phyloP scores from a whole-genome alignment of 208 protist genomes.

The Wallacemonas sp. region DNA sequence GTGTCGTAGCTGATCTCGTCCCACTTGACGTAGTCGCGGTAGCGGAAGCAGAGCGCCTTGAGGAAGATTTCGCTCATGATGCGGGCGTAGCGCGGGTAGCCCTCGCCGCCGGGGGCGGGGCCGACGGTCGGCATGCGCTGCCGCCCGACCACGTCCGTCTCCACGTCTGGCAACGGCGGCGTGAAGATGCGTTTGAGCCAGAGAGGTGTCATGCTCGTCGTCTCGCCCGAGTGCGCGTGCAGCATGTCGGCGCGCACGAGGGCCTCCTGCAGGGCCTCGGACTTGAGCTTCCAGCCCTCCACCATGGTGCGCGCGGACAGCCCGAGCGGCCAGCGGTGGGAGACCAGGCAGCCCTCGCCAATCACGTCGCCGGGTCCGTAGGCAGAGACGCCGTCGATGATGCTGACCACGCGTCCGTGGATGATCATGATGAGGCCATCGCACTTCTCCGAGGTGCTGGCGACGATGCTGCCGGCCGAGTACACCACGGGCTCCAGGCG shows the following conservation, averaged over 20 bases:
- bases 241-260: conserved; percentile 66
- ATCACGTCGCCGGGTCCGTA: conserved; percentile 79
- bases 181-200: conserved; percentile 74
- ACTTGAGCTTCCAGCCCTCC: conserved; percentile 82
- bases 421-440: conserved; percentile 76
- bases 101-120: conserved; percentile 44
- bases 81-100: conserved; percentile 63
- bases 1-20: conserved; percentile 83
- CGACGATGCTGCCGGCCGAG: conserved; percentile 67
- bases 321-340: conserved; percentile 82
- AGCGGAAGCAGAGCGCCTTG: conserved; percentile 66
- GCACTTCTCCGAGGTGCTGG: conserved; percentile 72
- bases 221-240: conserved; percentile 70
- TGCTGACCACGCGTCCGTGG: conserved; percentile 56
- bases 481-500: conserved; percentile 82
- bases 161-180: conserved; percentile 57
- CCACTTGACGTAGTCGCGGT: conserved; percentile 77
- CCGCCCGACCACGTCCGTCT: conserved; percentile 68
- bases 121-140: conserved; percentile 73
- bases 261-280: conserved; percentile 58
- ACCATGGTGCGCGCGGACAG: conserved; percentile 81
- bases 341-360: conserved; percentile 77
- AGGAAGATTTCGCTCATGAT: conserved; percentile 70
- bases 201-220: conserved; percentile 49
- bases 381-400: conserved; percentile 63